Conservation (phyloP, 148 eudicot genomes). For the Fagopyrum tataricum region DNA sequence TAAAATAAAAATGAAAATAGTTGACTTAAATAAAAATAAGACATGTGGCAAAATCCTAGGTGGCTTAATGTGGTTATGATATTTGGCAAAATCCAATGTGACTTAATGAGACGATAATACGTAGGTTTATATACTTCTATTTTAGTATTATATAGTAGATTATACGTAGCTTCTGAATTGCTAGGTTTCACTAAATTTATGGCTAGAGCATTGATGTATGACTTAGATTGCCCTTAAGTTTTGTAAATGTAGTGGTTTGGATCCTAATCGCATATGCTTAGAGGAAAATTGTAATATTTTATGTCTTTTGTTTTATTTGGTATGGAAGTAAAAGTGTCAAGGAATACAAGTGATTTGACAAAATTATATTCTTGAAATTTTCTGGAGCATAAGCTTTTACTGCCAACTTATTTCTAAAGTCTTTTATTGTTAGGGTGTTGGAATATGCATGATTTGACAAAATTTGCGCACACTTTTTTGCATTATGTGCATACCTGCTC, state of each 20-base stretch:
- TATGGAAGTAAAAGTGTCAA: conserved; percentile 64
- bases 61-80: no score
- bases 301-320: conserved; percentile 24
- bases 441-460: not conserved
- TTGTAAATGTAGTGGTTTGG: no score
- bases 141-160: no score
- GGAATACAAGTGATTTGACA: no score
- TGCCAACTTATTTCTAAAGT: not conserved
- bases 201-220: not conserved
- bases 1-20: no score
- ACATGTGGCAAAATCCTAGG: no score
- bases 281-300: not conserved
- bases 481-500: not conserved
- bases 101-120: no score
- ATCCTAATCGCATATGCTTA: not conserved
- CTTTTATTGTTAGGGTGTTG: no score
- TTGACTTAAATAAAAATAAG: no score
- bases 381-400: not conserved
- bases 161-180: not conserved
- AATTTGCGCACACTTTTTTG: not conserved
- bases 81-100: no score
- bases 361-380: not conserved
- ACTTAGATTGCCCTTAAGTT: no score
- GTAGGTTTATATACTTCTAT: no score
- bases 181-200: not conserved